phyloP scores from a whole-genome alignment of 306 rosid species.

The Trichosanthes cucumerina region DNA sequence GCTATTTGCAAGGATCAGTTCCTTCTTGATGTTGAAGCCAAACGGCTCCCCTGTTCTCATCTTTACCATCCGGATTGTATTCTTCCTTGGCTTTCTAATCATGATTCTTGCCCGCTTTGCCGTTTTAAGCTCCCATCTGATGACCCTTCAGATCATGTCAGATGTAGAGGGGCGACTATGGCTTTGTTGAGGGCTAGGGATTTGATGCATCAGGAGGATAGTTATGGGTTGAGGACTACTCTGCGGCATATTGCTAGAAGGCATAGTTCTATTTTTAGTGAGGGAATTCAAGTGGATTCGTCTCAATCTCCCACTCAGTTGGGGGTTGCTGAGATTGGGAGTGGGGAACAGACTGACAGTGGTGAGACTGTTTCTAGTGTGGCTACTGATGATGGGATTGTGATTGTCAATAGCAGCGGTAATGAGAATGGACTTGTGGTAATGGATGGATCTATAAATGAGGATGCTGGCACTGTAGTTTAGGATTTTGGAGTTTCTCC shows the following conservation, averaged over 20 bases:
- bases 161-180: constrained; percentile 7
- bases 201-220: constrained; percentile 37
- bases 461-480: constrained; percentile 8
- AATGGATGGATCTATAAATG: neutral
- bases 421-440: constrained; percentile 9
- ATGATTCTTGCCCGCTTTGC: constrained; percentile 72
- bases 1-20: constrained; percentile 65
- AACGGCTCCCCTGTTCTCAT: constrained; percentile 67
- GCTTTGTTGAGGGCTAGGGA: constrained; percentile 36
- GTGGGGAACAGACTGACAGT: constrained; percentile 4
- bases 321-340: constrained; percentile 3
- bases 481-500: constrained; percentile 13
- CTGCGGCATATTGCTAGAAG: constrained; percentile 51
- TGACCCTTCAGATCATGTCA: constrained; percentile 8
- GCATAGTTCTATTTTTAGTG: constrained; percentile 16
- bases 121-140: constrained; percentile 35
- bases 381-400: constrained; percentile 6
- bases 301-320: constrained; percentile 8
- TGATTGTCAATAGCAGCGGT: neutral
- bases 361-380: constrained; percentile 15
- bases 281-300: neutral
- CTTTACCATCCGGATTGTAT: constrained; percentile 72
- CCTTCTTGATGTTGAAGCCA: constrained; percentile 29
- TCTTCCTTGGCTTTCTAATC: constrained; percentile 65
- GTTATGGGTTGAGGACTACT: constrained; percentile 42